A percentile compares a stretch with the other conserved stretches of the same genome.
phyloP scores from a whole-genome alignment of 2,329 filamentous ascomycete genomes.

The Fusarium sp. region DNA sequence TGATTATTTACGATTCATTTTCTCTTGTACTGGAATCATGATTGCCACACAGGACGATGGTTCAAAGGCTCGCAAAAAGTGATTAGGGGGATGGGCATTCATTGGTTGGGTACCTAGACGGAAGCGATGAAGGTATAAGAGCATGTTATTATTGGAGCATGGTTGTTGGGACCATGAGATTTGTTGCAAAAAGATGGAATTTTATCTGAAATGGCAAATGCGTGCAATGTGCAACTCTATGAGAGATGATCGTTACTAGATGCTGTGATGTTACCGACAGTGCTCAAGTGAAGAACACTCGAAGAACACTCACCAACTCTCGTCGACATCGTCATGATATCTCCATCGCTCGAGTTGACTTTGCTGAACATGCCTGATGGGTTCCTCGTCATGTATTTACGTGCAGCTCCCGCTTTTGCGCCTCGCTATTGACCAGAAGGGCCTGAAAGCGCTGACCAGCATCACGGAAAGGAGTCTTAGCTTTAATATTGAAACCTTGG shows the following conservation, averaged over 20 bases:
- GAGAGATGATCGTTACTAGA: neutral
- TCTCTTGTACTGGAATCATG: constrained; percentile 17
- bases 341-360: neutral
- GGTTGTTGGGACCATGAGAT: constrained; percentile 31
- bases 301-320: neutral
- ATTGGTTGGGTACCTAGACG: constrained; percentile 27
- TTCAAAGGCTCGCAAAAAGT: constrained; percentile 8
- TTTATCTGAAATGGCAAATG: neutral
- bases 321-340: neutral
- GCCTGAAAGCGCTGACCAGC: too few species aligned
- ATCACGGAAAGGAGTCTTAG: neutral
- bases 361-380: neutral
- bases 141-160: constrained; percentile 38
- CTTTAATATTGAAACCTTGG: neutral
- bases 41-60: constrained; percentile 8
- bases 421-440: neutral
- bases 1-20: constrained; percentile 41
- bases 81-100: constrained; percentile 6
- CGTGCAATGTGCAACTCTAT: neutral
- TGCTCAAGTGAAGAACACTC: neutral
- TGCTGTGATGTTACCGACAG: neutral
- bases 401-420: neutral
- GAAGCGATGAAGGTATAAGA: constrained; percentile 38
- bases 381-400: too few species aligned
- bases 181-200: constrained; percentile 37